A percentile compares a stretch with the other conserved stretches of the same genome.
Evolutionary conservation across 345 rosid genomes (phyloP).

Genomic region (Linum usitatissimum): DNA sequence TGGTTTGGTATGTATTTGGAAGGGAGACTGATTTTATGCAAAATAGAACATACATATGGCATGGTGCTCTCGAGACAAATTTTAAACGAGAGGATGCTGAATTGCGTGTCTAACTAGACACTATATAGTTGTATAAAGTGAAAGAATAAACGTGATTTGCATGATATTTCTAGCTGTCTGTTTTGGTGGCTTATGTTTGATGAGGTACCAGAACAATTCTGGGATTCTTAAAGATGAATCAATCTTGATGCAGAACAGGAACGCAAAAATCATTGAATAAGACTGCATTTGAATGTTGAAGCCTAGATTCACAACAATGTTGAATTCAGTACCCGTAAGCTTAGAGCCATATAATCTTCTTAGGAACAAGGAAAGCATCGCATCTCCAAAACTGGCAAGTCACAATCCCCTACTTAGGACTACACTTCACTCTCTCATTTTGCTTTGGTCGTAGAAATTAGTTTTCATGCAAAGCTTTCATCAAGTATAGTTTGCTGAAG

Average conservation of each 20-base stretch:
- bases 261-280: not conserved
- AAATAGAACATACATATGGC: too few species aligned
- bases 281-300: not conserved
- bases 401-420: too few species aligned
- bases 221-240: not conserved
- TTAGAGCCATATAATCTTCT: not conserved
- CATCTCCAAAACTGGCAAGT: not conserved
- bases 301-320: not conserved
- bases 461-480: constrained; percentile 76
- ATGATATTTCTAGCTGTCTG: too few species aligned
- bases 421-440: not conserved
- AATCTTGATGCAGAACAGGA: not conserved
- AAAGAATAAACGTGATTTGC: too few species aligned
- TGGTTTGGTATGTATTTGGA: too few species aligned
- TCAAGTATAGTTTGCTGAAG: constrained; percentile 70
- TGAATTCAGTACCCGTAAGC: not conserved
- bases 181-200: too few species aligned
- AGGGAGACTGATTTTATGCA: too few species aligned
- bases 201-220: too few species aligned
- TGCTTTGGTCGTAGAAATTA: constrained; percentile 18
- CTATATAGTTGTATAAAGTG: too few species aligned
- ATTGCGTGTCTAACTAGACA: too few species aligned
- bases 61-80: too few species aligned
- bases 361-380: not conserved
- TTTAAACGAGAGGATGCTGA: too few species aligned